Percentiles rank a stretch among this genome's conserved stretches.
These are phyloP conservation scores for Phellopilus nigrolimitatus DNA, from an alignment of 1,284 basidiomycete genomes.

Conservation along the genomic window DNA sequence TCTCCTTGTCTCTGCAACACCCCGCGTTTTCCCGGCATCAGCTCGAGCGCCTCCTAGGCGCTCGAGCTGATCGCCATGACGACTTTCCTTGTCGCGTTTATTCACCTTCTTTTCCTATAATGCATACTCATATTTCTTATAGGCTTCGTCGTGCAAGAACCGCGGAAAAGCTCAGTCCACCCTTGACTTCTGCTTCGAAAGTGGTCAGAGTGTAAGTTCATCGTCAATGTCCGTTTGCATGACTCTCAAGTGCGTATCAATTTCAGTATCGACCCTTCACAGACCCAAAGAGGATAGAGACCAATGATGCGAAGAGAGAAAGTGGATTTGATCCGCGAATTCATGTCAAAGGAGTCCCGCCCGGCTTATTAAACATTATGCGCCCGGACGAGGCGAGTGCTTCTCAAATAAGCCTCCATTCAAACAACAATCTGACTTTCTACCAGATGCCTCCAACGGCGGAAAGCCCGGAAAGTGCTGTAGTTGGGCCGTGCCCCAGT, in stretches of 20 bases:
- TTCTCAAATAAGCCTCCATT: neutral
- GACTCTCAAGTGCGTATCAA: neutral
- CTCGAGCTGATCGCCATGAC: too few species aligned
- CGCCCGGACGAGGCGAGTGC: neutral
- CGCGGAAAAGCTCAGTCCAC: neutral
- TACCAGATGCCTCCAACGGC: too few species aligned
- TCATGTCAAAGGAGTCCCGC: constrained; percentile 7
- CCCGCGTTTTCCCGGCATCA: too few species aligned
- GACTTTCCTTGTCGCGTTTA: too few species aligned
- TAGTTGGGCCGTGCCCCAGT: too few species aligned
- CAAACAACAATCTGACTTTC: too few species aligned
- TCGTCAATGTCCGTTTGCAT: neutral
- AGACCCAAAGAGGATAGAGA: constrained; percentile 9
- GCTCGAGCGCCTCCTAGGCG: too few species aligned
- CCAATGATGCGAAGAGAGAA: constrained; percentile 8
- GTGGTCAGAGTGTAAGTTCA: neutral
- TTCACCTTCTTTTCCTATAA: too few species aligned
- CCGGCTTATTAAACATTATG: neutral
- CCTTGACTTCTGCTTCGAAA: neutral
- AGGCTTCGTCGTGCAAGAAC: too few species aligned
- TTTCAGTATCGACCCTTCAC: constrained; percentile 12
- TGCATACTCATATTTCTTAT: too few species aligned
- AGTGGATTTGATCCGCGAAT: neutral
- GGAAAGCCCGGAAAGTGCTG: too few species aligned
- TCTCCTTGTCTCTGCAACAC: too few species aligned